Conservation (phyloP, 352 stramenopile genomes). For the Globisporangium takayamanum region DNA sequence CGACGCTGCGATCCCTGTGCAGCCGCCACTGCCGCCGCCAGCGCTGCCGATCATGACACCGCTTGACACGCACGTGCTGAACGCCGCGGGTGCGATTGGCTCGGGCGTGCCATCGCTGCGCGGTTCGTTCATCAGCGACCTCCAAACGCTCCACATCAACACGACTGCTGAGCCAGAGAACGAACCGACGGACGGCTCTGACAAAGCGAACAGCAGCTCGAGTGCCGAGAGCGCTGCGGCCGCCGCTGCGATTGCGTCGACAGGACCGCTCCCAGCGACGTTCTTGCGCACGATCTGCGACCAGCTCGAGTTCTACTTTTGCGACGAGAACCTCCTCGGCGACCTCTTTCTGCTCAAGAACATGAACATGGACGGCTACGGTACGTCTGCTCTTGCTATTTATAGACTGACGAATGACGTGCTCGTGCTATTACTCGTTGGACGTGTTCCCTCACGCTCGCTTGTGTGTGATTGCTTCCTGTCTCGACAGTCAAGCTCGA, state of each 20-base stretch:
- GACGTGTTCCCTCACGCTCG: not conserved
- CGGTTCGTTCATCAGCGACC: constrained; percentile 24
- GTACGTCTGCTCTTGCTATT: constrained; percentile 20
- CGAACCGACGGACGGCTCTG: constrained; percentile 25
- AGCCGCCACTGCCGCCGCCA: constrained; percentile 31
- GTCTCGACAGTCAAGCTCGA: constrained; percentile 68
- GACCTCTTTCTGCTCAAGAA: constrained; percentile 86
- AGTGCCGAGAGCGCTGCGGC: constrained; percentile 10
- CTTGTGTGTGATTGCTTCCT: constrained; percentile 8
- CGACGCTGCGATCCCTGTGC: constrained; percentile 13
- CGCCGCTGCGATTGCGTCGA: constrained; percentile 12
- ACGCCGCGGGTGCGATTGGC: constrained; percentile 49
- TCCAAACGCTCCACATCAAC: constrained; percentile 49
- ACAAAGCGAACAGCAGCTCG: constrained; percentile 13
- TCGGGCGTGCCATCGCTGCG: constrained; percentile 34
- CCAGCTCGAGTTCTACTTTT: constrained; percentile 87
- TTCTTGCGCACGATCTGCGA: constrained; percentile 85
- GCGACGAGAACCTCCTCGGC: constrained; percentile 81
- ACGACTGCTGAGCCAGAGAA: constrained; percentile 31
- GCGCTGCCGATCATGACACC: constrained; percentile 41
- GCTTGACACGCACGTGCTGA: constrained; percentile 25
- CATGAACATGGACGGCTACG: constrained; percentile 86
- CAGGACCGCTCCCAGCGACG: constrained; percentile 56
- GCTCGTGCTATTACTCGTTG: not conserved
- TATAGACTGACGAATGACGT: not conserved